These are phyloP conservation scores for Calonectria pseudoreteaudii DNA, from an alignment of 2,329 filamentous ascomycete species.

Conservation along the genomic window DNA sequence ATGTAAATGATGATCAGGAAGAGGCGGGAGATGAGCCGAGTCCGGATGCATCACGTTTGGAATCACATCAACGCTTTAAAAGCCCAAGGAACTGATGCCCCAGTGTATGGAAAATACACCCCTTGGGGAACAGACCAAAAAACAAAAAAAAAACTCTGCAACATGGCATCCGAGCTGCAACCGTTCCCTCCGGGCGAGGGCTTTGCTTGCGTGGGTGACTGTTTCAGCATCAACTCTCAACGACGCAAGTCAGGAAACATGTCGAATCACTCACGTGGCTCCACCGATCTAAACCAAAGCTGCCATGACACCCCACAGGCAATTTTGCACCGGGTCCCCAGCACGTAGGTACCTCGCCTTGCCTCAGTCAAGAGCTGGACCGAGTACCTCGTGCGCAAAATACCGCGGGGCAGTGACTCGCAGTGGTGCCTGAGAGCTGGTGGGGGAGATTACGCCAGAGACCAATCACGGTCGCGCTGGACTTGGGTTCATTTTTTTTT, in stretches of 20 bases:
- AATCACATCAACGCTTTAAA: not conserved
- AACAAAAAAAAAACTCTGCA: not conserved
- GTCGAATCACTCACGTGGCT: conserved; percentile 16
- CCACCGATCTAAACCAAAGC: conserved; percentile 19
- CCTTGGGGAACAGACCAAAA: no score
- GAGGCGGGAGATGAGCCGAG: not conserved
- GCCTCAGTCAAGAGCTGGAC: not conserved
- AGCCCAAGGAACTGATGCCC: not conserved
- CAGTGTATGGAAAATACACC: not conserved
- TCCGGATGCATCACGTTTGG: not conserved
- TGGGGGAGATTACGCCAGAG: not conserved
- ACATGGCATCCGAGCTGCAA: not conserved
- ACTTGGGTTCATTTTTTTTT: conserved; percentile 6
- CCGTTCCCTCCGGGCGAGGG: not conserved
- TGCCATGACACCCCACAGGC: conserved; percentile 11
- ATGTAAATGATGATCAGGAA: not conserved
- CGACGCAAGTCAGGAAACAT: not conserved
- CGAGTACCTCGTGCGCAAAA: conserved; percentile 28
- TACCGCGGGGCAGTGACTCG: conserved; percentile 30
- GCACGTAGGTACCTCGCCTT: not conserved
- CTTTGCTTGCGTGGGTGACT: not conserved
- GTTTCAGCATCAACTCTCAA: not conserved
- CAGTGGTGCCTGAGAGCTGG: conserved; percentile 13
- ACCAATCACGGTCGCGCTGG: conserved; percentile 35
- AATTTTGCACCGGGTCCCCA: conserved; percentile 13